phyloP scores from a whole-genome alignment of 2,329 filamentous ascomycete genomes.

The Sporothrix curviconia region DNA sequence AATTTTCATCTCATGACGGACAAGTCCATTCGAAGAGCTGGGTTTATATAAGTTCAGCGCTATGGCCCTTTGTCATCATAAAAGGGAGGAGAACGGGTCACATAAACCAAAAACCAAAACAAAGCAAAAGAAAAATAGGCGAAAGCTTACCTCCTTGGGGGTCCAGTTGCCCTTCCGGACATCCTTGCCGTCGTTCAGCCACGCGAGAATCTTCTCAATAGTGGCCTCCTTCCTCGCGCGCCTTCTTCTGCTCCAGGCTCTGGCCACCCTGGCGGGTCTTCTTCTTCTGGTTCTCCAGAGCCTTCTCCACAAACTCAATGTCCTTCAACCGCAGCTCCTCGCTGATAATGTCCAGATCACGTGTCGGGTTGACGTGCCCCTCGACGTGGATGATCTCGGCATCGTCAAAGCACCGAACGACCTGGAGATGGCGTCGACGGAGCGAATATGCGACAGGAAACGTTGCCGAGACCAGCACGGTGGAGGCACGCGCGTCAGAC shows the following conservation, averaged over 20 bases:
- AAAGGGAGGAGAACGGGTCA: slow-evolving; percentile 28
- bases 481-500: slow-evolving; percentile 90
- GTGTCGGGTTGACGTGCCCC: slow-evolving; percentile 91
- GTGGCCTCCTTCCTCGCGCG: slow-evolving; percentile 90
- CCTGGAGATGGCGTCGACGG: slow-evolving; percentile 95
- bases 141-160: slow-evolving; percentile 80
- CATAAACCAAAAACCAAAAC: not conserved
- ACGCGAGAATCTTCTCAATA: slow-evolving; percentile 80
- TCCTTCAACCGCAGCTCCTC: slow-evolving; percentile 97
- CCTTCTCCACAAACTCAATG: slow-evolving; percentile 97
- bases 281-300: slow-evolving; percentile 84
- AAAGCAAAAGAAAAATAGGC: not conserved
- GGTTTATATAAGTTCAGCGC: slow-evolving; percentile 83
- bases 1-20: slow-evolving; percentile 78
- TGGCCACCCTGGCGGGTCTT: slow-evolving; percentile 92
- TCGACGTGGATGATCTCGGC: slow-evolving; percentile 99
- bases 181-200: slow-evolving; percentile 83
- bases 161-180: slow-evolving; percentile 84
- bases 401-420: slow-evolving; percentile 95
- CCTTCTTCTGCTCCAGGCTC: slow-evolving; percentile 94
- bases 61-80: slow-evolving; percentile 98
- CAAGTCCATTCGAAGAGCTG: slow-evolving; percentile 96
- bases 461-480: slow-evolving; percentile 92
- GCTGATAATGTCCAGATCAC: slow-evolving; percentile 93
- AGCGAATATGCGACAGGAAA: slow-evolving; percentile 98